Conservation (phyloP, 2,329 filamentous ascomycete genomes). For the Microsporum ferrugineum region DNA sequence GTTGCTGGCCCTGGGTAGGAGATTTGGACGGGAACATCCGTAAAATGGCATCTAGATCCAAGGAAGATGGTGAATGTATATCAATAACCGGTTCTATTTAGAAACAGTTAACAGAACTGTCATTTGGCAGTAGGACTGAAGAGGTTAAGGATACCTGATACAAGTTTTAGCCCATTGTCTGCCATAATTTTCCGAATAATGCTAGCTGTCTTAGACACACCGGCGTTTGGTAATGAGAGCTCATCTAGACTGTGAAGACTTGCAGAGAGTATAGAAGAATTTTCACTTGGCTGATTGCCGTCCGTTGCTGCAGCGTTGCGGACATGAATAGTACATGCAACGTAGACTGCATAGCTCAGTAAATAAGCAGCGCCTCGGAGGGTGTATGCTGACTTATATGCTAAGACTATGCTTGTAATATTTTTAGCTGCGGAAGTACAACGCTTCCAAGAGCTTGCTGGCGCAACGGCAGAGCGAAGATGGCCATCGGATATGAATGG, state of each 20-base stretch:
- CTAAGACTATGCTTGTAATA: constrained; percentile 27
- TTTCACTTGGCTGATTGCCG: constrained; percentile 16
- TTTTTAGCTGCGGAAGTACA: constrained; percentile 27
- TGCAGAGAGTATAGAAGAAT: constrained; percentile 18
- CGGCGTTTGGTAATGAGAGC: constrained; percentile 16
- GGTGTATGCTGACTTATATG: constrained; percentile 31
- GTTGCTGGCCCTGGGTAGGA: constrained; percentile 5
- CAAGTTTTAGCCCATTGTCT: constrained; percentile 12
- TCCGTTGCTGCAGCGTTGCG: constrained; percentile 26
- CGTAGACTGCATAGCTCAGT: constrained; percentile 35
- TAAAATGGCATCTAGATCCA: constrained; percentile 15
- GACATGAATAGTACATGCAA: constrained; percentile 34
- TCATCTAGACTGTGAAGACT: constrained; percentile 26
- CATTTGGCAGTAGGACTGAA: background rate
- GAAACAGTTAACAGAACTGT: background rate
- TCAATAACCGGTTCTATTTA: constrained; percentile 10
- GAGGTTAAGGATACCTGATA: constrained; percentile 10
- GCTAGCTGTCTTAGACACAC: constrained; percentile 14
- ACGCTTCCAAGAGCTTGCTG: constrained; percentile 22
- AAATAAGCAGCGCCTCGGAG: constrained; percentile 33
- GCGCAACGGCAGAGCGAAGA: constrained; percentile 18
- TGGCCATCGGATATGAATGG: constrained; percentile 32
- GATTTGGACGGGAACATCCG: constrained; percentile 15
- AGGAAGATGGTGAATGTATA: constrained; percentile 12
- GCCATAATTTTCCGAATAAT: constrained; percentile 16